Conservation (phyloP, 2,329 filamentous ascomycete species). For the Aspergillus bombycis region DNA sequence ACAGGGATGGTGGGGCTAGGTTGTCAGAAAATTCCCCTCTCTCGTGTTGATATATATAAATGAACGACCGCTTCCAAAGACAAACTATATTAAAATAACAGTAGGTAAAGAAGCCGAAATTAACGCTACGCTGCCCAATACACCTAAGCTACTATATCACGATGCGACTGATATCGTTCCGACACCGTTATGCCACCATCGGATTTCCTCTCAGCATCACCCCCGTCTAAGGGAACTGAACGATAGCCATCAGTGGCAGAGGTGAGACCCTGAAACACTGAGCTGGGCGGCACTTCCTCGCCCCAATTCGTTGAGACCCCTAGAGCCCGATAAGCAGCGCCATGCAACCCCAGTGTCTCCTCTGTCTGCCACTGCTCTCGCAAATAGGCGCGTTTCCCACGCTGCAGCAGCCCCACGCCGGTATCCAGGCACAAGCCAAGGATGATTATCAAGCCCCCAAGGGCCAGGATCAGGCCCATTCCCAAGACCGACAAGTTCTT, state of each 20-base stretch:
- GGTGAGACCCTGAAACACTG: background rate
- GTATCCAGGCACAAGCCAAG: background rate
- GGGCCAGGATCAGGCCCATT: background rate
- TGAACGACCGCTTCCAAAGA: background rate
- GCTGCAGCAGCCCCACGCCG: background rate
- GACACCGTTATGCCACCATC: background rate
- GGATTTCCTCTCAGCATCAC: background rate
- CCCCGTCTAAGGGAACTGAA: background rate
- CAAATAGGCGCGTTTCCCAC: background rate
- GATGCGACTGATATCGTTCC: background rate
- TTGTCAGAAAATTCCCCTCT: too few relatives aligned
- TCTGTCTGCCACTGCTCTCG: background rate
- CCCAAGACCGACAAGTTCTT: conserved; percentile 1
- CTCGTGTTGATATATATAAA: too few relatives aligned
- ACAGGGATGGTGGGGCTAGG: too few relatives aligned
- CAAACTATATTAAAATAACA: background rate
- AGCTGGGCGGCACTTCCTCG: background rate
- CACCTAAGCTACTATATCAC: background rate
- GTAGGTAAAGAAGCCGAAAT: too few relatives aligned
- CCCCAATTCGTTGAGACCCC: background rate
- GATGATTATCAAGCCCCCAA: background rate
- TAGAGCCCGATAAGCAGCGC: background rate
- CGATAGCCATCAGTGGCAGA: background rate
- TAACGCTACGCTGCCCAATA: too few relatives aligned
- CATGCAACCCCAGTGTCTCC: background rate